Conservation (phyloP, 495 filamentous ascomycete genomes). For the Penicillium longicatenatum region DNA sequence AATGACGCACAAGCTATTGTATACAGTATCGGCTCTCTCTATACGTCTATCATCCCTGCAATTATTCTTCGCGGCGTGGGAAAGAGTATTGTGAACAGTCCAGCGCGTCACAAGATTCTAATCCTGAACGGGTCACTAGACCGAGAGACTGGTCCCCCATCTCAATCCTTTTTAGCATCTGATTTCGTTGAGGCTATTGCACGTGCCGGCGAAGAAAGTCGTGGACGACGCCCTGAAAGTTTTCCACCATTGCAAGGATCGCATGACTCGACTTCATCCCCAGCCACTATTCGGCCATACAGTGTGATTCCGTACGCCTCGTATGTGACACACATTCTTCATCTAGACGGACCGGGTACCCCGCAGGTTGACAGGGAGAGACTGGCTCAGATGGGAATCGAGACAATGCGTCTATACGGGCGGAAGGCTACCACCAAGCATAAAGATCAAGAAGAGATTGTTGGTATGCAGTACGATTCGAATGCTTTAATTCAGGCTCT, state of each 20-base stretch:
- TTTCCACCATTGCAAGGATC: conserved; percentile 5
- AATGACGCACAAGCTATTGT: conserved; percentile 65
- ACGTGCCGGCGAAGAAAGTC: conserved; percentile 56
- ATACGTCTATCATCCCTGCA: conserved; percentile 76
- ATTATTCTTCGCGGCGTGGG: conserved; percentile 49
- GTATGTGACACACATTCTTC: conserved; percentile 84
- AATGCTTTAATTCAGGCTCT: conserved; percentile 73
- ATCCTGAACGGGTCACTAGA: conserved; percentile 83
- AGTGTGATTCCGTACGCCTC: conserved; percentile 37
- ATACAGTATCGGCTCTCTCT: conserved; percentile 89
- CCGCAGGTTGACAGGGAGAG: conserved; percentile 69
- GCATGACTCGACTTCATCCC: conserved; percentile 8
- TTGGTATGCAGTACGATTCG: conserved; percentile 74
- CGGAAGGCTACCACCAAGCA: conserved; percentile 50
- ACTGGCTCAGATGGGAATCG: conserved; percentile 68
- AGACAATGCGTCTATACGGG: conserved; percentile 75
- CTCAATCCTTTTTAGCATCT: conserved; percentile 61
- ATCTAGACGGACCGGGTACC: conserved; percentile 71
- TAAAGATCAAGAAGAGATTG: conserved; percentile 27
- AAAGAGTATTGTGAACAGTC: conserved; percentile 38
- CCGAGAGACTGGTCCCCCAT: conserved; percentile 75
- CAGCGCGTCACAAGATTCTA: conserved; percentile 71
- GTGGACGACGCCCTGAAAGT: conserved; percentile 28
- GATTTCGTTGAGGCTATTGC: conserved; percentile 83
- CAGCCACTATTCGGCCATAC: conserved; percentile 15